Evolutionary conservation across 495 filamentous ascomycete species (phyloP).

Genomic region (Schizothecium vesticola): DNA sequence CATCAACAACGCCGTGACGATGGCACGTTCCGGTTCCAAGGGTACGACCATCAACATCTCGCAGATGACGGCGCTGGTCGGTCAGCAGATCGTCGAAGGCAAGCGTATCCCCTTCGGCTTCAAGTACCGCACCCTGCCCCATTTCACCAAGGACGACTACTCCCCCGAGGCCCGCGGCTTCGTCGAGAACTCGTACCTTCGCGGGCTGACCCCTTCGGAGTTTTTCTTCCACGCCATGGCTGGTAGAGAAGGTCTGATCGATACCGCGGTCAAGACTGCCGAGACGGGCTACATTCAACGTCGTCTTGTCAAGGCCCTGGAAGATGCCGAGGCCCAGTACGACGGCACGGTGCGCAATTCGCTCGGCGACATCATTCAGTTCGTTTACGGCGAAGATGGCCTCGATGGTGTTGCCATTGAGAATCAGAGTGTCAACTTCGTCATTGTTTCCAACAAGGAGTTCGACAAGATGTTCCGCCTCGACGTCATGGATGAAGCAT

Average conservation of each 20-base stretch:
- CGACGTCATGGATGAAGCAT: conserved; percentile 80
- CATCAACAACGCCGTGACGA: conserved; percentile 89
- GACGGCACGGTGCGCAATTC: conserved; percentile 97
- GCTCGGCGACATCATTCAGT: conserved; percentile 93
- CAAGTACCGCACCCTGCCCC: conserved; percentile 94
- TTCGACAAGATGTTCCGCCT: conserved; percentile 79
- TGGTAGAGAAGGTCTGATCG: conserved; percentile 98
- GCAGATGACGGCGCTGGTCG: conserved; percentile 96
- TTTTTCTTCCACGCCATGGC: conserved; percentile 99
- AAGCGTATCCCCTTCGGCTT: conserved; percentile 99
- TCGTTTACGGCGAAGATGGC: conserved; percentile 96
- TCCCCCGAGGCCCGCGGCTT: conserved; percentile 95
- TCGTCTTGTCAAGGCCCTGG: conserved; percentile 93
- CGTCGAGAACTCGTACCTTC: conserved; percentile 97
- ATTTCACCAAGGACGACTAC: conserved; percentile 99
- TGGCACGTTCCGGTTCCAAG: conserved; percentile 95
- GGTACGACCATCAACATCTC: conserved; percentile 98
- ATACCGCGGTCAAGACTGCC: conserved; percentile 98
- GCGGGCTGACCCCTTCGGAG: conserved; percentile 89
- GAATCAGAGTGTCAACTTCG: conserved; percentile 80
- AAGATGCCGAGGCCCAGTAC: conserved; percentile 97
- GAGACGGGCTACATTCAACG: conserved; percentile 99
- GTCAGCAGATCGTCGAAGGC: conserved; percentile 95
- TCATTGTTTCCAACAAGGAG: conserved; percentile 63
- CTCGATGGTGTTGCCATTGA: conserved; percentile 88